phyloP scores from a whole-genome alignment of 2,329 filamentous ascomycete genomes.

The Sporothrix pseudoabietina region DNA sequence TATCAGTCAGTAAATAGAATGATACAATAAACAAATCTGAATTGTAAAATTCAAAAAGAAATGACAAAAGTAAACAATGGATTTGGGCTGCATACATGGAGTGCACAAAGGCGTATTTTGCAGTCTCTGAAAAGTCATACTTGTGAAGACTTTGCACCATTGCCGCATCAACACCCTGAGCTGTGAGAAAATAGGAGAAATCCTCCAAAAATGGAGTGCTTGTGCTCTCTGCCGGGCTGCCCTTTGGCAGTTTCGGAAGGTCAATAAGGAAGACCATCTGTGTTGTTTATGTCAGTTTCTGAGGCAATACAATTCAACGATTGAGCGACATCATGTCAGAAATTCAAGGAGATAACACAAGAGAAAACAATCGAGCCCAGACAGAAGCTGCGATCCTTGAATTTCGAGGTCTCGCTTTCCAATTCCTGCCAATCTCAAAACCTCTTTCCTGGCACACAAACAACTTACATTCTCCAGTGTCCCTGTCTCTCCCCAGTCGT shows the following conservation, averaged over 20 bases:
- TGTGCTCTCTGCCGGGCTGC: constrained; percentile 27
- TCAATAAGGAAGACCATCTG: constrained; percentile 90
- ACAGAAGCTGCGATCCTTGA: neutral
- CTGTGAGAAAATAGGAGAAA: constrained; percentile 68
- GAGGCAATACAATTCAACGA: neutral
- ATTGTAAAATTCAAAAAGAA: neutral
- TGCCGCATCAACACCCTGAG: constrained; percentile 64
- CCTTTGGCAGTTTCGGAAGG: constrained; percentile 63
- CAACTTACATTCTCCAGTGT: constrained; percentile 78
- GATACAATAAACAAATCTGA: constrained; percentile 25
- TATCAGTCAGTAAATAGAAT: constrained; percentile 42
- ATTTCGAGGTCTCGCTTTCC: neutral
- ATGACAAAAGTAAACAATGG: neutral
- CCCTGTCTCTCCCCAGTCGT: constrained; percentile 87
- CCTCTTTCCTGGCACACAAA: neutral
- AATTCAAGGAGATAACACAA: neutral
- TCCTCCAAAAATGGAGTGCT: constrained; percentile 64
- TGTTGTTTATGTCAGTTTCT: neutral
- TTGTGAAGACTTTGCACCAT: constrained; percentile 69
- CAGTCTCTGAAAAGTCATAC: constrained; percentile 81
- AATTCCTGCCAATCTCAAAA: neutral
- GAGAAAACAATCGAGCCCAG: neutral
- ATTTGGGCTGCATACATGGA: constrained; percentile 63
- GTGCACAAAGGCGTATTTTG: constrained; percentile 76
- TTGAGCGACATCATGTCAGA: constrained; percentile 9